Conservation (phyloP, 768 basidiomycete genomes). For the Mycena rebaudengoi region DNA sequence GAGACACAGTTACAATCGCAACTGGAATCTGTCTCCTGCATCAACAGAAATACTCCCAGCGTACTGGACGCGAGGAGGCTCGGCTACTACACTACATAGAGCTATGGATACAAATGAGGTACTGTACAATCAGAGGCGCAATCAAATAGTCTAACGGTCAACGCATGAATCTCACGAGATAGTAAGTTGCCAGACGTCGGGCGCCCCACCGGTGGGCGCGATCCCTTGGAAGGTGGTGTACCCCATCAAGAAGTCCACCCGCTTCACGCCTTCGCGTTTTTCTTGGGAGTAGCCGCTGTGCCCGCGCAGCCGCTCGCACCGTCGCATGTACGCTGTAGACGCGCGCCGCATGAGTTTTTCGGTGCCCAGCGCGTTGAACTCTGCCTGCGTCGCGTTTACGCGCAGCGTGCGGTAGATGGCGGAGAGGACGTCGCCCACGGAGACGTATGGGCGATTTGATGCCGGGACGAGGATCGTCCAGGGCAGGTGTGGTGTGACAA, state of each 20-base stretch:
- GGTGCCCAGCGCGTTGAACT: constrained; percentile 17
- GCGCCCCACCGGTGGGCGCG: constrained; percentile 12
- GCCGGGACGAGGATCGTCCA: constrained; percentile 12
- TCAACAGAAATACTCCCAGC: constrained; percentile 16
- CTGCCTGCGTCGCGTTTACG: constrained; percentile 14
- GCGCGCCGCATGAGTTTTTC: constrained; percentile 11
- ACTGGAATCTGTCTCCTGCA: constrained; percentile 16
- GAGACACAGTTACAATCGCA: constrained; percentile 4
- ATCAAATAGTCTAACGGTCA: constrained; percentile 13
- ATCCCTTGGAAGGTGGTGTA: constrained; percentile 20
- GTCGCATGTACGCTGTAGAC: constrained; percentile 7
- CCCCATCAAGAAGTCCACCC: constrained; percentile 18
- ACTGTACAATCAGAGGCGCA: constrained; percentile 9
- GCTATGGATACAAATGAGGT: constrained; percentile 16
- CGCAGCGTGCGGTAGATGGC: constrained; percentile 13
- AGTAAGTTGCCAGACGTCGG: constrained; percentile 12
- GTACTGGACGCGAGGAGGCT: constrained; percentile 13
- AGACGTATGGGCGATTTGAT: constrained; percentile 11
- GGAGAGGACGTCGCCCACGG: constrained; percentile 9
- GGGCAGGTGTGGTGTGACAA: constrained; percentile 10
- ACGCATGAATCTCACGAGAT: constrained; percentile 16
- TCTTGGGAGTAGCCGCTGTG: constrained; percentile 8
- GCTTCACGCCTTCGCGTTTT: constrained; percentile 16
- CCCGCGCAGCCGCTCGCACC: constrained; percentile 8
- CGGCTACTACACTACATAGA: constrained; percentile 9